Percentiles rank a stretch among this genome's conserved stretches.
These are phyloP conservation scores for Tetrapisispora pingtungensis DNA, from an alignment of 805 yeast species.

Conservation along the genomic window DNA sequence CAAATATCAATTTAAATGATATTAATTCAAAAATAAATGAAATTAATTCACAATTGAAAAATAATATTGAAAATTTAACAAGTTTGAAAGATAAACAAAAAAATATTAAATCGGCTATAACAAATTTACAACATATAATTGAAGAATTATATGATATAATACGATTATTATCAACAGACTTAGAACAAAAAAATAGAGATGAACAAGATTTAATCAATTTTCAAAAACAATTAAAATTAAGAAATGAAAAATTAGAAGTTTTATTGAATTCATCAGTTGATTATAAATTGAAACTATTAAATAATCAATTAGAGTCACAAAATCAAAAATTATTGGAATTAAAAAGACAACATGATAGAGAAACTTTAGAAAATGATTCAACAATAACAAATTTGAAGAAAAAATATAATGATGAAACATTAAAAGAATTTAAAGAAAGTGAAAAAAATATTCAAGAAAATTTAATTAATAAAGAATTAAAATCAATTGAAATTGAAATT, in stretches of 20 bases:
- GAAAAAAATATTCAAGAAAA: conserved; percentile 36
- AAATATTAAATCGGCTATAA: conserved; percentile 44
- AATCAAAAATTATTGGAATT: conserved; percentile 40
- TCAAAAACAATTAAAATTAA: conserved; percentile 37
- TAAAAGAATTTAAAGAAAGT: conserved; percentile 39
- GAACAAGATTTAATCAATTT: conserved; percentile 38
- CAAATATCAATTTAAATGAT: conserved; percentile 50
- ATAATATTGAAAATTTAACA: conserved; percentile 31
- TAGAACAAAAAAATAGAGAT: conserved; percentile 32
- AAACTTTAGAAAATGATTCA: conserved; percentile 37
- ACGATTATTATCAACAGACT: conserved; percentile 38
- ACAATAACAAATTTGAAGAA: conserved; percentile 36
- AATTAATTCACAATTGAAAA: conserved; percentile 35
- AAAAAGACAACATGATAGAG: conserved; percentile 34
- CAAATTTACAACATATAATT: conserved; percentile 39
- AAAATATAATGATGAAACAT: conserved; percentile 39
- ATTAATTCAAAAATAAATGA: conserved; percentile 44
- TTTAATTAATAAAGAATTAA: conserved; percentile 32
- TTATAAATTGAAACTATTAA: conserved; percentile 32
- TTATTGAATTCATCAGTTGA: conserved; percentile 33
- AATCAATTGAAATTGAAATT: conserved; percentile 25
- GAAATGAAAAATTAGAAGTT: conserved; percentile 32
- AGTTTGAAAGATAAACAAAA: conserved; percentile 39
- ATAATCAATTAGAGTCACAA: conserved; percentile 41
- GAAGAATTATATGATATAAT: conserved; percentile 23